A percentile compares a stretch with the other conserved stretches of the same genome.
Conservation (phyloP, 202 grass and related monocot genomes). For the Carex sylvatica region DNA sequence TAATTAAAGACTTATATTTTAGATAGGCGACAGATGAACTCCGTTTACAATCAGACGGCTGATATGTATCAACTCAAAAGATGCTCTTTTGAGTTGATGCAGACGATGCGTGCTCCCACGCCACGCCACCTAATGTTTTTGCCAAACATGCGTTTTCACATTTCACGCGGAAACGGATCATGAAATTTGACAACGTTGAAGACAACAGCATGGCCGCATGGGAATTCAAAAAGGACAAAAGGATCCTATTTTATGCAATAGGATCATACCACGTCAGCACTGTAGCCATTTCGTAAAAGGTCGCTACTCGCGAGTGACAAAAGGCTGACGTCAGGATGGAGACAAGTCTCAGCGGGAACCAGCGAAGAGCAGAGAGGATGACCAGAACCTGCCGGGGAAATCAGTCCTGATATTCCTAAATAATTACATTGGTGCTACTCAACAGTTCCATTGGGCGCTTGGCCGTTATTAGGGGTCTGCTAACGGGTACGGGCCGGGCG, state of each 20-base stretch:
- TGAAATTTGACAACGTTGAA: not conserved
- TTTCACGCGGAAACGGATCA: too few relatives aligned
- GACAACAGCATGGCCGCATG: not conserved
- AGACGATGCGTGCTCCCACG: too few relatives aligned
- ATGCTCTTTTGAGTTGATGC: too few relatives aligned
- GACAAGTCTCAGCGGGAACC: not conserved
- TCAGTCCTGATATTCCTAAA: not conserved
- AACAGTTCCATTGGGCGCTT: not conserved
- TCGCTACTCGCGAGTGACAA: not conserved
- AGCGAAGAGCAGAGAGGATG: not conserved
- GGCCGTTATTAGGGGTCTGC: not conserved
- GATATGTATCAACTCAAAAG: too few relatives aligned
- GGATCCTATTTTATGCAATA: not conserved
- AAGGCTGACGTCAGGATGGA: constrained; percentile 10
- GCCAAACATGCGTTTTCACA: too few relatives aligned
- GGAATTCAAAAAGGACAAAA: not conserved
- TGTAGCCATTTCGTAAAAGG: not conserved
- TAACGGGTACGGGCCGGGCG: too few relatives aligned
- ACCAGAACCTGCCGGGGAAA: not conserved
- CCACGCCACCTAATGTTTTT: too few relatives aligned
- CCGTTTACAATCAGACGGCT: too few relatives aligned
- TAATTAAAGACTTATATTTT: too few relatives aligned
- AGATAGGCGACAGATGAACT: too few relatives aligned
- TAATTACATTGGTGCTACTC: not conserved
- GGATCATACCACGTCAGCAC: not conserved